A percentile compares a stretch with the other conserved stretches of the same genome.
Conservation (phyloP, 106 monocot species). For the Allium sativum region DNA sequence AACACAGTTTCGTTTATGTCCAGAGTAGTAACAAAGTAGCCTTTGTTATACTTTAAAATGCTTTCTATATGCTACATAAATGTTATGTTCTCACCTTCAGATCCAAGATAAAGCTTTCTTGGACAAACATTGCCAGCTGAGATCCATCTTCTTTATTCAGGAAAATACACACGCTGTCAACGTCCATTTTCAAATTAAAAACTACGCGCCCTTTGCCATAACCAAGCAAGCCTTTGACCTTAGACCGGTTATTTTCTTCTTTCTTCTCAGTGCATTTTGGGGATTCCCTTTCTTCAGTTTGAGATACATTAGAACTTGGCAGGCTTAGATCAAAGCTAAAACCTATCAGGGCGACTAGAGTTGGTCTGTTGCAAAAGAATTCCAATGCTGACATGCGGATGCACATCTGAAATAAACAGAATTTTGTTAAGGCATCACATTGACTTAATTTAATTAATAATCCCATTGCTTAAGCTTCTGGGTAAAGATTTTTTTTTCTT, state of each 20-base stretch:
- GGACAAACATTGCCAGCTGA: constrained; percentile 89
- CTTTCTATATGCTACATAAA: background rate
- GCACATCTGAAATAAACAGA: constrained; percentile 52
- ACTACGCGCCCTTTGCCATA: constrained; percentile 75
- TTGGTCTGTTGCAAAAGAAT: constrained; percentile 88
- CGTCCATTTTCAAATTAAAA: constrained; percentile 82
- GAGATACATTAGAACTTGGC: constrained; percentile 25
- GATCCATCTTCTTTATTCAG: constrained; percentile 92
- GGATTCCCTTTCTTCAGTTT: constrained; percentile 13
- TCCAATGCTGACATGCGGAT: constrained; percentile 81
- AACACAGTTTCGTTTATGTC: too few relatives aligned
- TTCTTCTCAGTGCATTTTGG: constrained; percentile 20
- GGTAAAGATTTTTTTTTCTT: too few relatives aligned
- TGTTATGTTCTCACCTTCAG: constrained; percentile 47
- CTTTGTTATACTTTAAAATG: background rate
- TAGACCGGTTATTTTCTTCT: constrained; percentile 37
- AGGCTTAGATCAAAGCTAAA: constrained; percentile 65
- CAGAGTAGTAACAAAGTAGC: too few relatives aligned
- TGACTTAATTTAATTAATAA: too few relatives aligned
- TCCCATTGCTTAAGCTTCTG: too few relatives aligned
- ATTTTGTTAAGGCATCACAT: too few relatives aligned
- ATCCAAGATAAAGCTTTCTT: constrained; percentile 87
- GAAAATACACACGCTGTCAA: constrained; percentile 71
- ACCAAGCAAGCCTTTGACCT: constrained; percentile 81
- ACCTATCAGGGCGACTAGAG: constrained; percentile 79